These are phyloP conservation scores for Begonia masoniana DNA, from an alignment of 306 rosid genomes.

Conservation along the genomic window DNA sequence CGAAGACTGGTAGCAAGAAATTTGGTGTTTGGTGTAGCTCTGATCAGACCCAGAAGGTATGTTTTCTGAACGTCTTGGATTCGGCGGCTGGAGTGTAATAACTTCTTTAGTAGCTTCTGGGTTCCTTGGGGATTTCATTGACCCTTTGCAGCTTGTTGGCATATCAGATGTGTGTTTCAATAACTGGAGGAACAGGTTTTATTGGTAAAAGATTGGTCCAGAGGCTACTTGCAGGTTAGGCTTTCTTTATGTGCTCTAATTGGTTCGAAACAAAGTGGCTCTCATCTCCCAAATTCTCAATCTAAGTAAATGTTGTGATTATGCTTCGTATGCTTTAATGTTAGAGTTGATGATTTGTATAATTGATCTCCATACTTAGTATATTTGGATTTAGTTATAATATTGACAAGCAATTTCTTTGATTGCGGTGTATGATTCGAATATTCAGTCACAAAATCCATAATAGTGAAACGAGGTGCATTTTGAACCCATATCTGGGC, in stretches of 20 bases:
- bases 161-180: conserved; percentile 54
- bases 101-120: not conserved
- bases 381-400: not conserved
- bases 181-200: conserved; percentile 98
- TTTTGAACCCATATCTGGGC: not conserved
- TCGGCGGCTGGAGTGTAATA: not conserved
- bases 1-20: conserved; percentile 26
- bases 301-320: not conserved
- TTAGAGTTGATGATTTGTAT: not conserved
- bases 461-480: not conserved
- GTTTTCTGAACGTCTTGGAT: not conserved
- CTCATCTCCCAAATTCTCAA: not conserved
- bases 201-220: conserved; percentile 87
- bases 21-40: conserved; percentile 39
- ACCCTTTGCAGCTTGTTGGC: conserved; percentile 27
- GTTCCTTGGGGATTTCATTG: conserved; percentile 23
- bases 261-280: not conserved
- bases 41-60: conserved; percentile 43
- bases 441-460: not conserved
- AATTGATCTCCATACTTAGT: not conserved
- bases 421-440: not conserved
- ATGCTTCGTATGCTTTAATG: not conserved
- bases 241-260: not conserved
- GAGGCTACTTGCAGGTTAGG: conserved; percentile 70
- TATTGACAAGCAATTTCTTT: not conserved